phyloP scores from a whole-genome alignment of 352 stramenopile species.

The Albugo laibachii region DNA sequence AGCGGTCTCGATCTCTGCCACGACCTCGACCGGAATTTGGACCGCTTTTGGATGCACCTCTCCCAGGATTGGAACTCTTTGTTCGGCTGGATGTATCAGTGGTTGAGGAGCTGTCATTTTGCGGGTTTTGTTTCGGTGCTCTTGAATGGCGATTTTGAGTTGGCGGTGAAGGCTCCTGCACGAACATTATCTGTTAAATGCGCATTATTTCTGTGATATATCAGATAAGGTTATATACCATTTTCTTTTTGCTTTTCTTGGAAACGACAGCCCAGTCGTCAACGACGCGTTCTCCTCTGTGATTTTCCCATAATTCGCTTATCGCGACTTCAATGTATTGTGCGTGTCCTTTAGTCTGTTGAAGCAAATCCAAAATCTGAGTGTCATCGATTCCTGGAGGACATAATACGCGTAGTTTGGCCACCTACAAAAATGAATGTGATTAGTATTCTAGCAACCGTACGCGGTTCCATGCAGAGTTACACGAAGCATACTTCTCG shows the following conservation, averaged over 20 bases:
- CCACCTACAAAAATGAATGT: conserved; percentile 15
- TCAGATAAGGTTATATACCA: neutral
- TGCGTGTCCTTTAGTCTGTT: conserved; percentile 51
- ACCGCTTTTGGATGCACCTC: too few relatives aligned
- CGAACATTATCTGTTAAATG: too few relatives aligned
- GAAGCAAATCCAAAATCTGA: conserved; percentile 46
- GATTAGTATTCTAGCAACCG: neutral
- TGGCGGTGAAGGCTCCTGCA: too few relatives aligned
- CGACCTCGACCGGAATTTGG: conserved; percentile 12
- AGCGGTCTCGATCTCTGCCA: conserved; percentile 26
- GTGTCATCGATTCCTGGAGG: conserved; percentile 57
- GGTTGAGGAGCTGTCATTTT: too few relatives aligned
- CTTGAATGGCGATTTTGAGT: too few relatives aligned
- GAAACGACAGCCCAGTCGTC: conserved; percentile 51
- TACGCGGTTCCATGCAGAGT: too few relatives aligned
- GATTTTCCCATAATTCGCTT: conserved; percentile 71
- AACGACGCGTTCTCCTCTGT: conserved; percentile 22
- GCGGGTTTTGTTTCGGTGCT: too few relatives aligned
- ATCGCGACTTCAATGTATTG: conserved; percentile 49
- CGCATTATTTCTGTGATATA: too few relatives aligned
- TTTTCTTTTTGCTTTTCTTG: conserved; percentile 68
- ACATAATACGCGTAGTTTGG: conserved; percentile 62
- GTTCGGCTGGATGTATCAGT: too few relatives aligned
- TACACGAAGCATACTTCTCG: conserved; percentile 26
- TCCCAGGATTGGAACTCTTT: too few relatives aligned